These are phyloP conservation scores for Dioszegia aurantiaca DNA, from an alignment of 768 basidiomycete species.

Conservation along the genomic window DNA sequence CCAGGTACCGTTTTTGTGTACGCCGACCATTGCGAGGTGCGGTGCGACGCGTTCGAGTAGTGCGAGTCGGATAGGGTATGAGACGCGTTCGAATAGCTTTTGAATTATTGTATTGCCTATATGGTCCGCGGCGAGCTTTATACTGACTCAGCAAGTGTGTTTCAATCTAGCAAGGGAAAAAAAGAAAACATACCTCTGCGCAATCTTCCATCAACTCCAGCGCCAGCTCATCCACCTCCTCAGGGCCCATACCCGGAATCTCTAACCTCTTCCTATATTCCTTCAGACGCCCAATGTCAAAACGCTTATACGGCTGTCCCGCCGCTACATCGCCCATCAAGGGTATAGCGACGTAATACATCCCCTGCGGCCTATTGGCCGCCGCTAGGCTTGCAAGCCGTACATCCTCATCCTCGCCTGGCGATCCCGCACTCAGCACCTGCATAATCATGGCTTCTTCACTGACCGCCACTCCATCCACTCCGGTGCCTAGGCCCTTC, in stretches of 20 bases:
- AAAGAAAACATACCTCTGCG: conserved; percentile 59
- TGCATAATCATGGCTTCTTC: conserved; percentile 98
- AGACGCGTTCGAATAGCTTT: conserved; percentile 91
- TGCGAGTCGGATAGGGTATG: conserved; percentile 68
- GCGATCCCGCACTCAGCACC: conserved; percentile 73
- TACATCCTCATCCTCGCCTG: conserved; percentile 79
- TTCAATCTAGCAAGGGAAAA: neutral
- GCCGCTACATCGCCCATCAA: conserved; percentile 68
- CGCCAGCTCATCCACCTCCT: conserved; percentile 87
- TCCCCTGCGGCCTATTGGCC: conserved; percentile 82
- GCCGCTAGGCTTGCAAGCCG: conserved; percentile 62
- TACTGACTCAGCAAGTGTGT: conserved; percentile 1
- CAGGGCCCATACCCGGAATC: conserved; percentile 74
- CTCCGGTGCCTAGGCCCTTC: conserved; percentile 55
- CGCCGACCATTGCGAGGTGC: conserved; percentile 93
- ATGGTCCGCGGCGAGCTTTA: conserved; percentile 88
- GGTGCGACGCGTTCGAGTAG: conserved; percentile 94
- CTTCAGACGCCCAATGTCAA: conserved; percentile 89
- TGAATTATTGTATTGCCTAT: conserved; percentile 98
- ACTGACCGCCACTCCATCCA: conserved; percentile 57
- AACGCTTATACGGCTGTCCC: conserved; percentile 65
- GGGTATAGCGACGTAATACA: conserved; percentile 96
- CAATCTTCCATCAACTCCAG: conserved; percentile 90
- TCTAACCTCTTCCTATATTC: conserved; percentile 93
- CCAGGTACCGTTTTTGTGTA: conserved; percentile 99